phyloP scores from a whole-genome alignment of 306 rosid genomes.

The Gastrolobium bilobum region DNA sequence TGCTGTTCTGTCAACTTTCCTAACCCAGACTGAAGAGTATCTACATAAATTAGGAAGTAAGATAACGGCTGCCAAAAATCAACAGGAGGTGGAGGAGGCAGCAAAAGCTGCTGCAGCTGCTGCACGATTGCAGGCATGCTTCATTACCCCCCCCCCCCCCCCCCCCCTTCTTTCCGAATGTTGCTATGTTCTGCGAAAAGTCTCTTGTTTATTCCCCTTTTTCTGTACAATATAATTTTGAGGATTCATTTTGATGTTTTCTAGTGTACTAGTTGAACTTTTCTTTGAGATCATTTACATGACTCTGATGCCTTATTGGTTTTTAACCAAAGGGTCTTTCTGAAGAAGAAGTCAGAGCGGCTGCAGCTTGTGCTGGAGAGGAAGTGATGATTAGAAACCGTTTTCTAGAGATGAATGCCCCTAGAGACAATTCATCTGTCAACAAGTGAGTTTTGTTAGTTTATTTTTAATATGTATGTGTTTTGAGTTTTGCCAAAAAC shows the following conservation, averaged over 20 bases:
- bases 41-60: conserved; percentile 94
- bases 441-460: conserved; percentile 75
- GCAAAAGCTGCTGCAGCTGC: conserved; percentile 91
- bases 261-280: conserved; percentile 26
- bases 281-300: conserved; percentile 17
- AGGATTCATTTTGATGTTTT: conserved; percentile 37
- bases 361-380: conserved; percentile 98
- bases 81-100: conserved; percentile 96
- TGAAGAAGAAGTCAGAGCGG: conserved; percentile 99
- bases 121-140: conserved; percentile 89
- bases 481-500: conserved; percentile 19
- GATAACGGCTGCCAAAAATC: conserved; percentile 91
- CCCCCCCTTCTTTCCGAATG: too few species aligned
- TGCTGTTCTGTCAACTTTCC: conserved; percentile 89
- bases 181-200: conserved; percentile 32
- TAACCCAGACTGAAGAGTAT: conserved; percentile 96
- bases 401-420: conserved; percentile 97
- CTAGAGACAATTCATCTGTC: conserved; percentile 87
- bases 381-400: conserved; percentile 95
- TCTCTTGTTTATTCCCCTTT: conserved; percentile 11
- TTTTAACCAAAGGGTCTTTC: conserved; percentile 82
- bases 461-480: conserved; percentile 19
- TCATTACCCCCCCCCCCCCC: conserved; percentile 14
- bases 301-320: conserved; percentile 46
- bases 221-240: conserved; percentile 19